Base-by-base conservation (phyloP, 2,329 filamentous ascomycete species). In the Aspergillus novoparasiticus region DNA sequence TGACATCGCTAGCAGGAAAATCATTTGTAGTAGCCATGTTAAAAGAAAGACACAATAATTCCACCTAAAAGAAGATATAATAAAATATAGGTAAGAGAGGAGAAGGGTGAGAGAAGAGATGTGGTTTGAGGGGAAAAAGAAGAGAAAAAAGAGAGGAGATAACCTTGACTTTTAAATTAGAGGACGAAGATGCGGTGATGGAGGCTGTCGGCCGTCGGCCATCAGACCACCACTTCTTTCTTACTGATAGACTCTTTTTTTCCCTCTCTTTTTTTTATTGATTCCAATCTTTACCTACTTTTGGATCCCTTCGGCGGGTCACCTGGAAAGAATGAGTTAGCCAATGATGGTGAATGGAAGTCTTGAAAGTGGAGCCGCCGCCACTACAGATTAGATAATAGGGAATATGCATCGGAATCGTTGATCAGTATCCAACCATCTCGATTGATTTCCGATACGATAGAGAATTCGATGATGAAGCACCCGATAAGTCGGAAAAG, bases 11-110 rank as follows among this genome's bases (percentile, higher is more conserved):
- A 66, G 86, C 78, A 55, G 90, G 84, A 67, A 94, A 84, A 62
- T 87, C 82, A 68, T 85, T 88, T 67, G 90, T 94, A 58, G 90
- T 91, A 51, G 73, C 72, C 84, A 88, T 89, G 68, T 70, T 85
- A 77, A 62, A 68, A 62, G 62, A 60, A 54, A 59, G 28, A 21
- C 14, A 39, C 41, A 56, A 51, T 30, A 51, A 28, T 60, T 46
- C 45, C 48, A 62, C 41, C 36, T 45, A 57, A 57, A n/a, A 53
- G 23, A 43, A 63, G 64, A 57, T 51, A 54, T 12, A 59, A 59
- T 59, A 64, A 58, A 19, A 32, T n/a, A 12, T n/a, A 57, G 57
- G 57, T 30, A 63, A 51, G 53, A 55, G 62, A 34, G 41, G 5
- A 39, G 55, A 58, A 54, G 21, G 36, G 55, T 21, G 2, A 45